These are phyloP conservation scores for Debaryomyces udenii DNA, from an alignment of 1,139 yeast genomes.

Conservation along the genomic window DNA sequence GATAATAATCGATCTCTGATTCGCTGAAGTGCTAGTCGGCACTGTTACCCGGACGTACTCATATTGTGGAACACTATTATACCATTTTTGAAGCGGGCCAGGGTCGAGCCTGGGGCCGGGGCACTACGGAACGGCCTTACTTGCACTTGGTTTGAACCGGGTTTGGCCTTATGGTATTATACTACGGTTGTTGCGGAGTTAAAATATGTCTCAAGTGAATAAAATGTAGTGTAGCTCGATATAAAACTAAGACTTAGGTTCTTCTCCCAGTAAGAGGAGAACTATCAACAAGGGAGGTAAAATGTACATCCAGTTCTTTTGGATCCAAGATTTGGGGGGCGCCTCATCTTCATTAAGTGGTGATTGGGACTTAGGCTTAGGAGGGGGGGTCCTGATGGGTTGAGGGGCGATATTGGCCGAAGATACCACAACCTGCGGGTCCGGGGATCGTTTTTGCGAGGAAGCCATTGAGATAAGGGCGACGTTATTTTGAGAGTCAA, in stretches of 20 bases:
- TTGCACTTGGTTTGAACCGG: too few species aligned
- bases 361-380: conserved; percentile 12
- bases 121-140: too few species aligned
- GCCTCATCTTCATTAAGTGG: conserved; percentile 26
- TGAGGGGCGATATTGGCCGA: not conserved
- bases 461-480: conserved; percentile 6
- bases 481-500: conserved; percentile 2
- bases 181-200: too few species aligned
- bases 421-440: conserved; percentile 1
- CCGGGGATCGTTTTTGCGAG: not conserved
- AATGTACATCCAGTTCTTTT: conserved; percentile 57
- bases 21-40: conserved; percentile 26
- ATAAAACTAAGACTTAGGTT: conserved; percentile 15
- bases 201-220: too few species aligned
- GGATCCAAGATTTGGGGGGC: conserved; percentile 51
- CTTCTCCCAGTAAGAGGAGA: conserved; percentile 30
- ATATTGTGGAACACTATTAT: too few species aligned
- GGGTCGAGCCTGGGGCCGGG: not conserved
- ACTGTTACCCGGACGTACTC: conserved; percentile 17
- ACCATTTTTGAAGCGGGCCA: conserved; percentile 2
- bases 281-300: conserved; percentile 46
- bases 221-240: too few species aligned
- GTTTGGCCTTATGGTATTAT: too few species aligned
- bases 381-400: conserved; percentile 1
- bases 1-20: conserved; percentile 35